phyloP scores from a whole-genome alignment of 306 rosid species.

The apple (Malus domestica) region ASM211411v1 NC_041791.1:16677501-16678000 shows the following conservation, averaged over 20 bases:
- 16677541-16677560: background rate
- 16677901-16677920: constrained; percentile 15
- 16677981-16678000: background rate
- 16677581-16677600: constrained; percentile 5
- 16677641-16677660: background rate
- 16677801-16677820: constrained; percentile 25
- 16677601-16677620: constrained; percentile 28
- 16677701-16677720: background rate
- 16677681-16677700: background rate
- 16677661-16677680: background rate
- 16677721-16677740: constrained; percentile 32
- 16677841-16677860: background rate
- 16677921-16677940: background rate
- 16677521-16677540: background rate
- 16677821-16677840: constrained; percentile 2
- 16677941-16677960: background rate
- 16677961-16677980: constrained; percentile 9
- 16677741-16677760: background rate
- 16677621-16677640: constrained; percentile 25
- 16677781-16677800: background rate
- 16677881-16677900: constrained; percentile 27
- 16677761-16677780: background rate
- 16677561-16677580: constrained; percentile 19
- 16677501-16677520: background rate
- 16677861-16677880: constrained; percentile 30